A percentile compares a stretch with the other conserved stretches of the same genome.
These are phyloP conservation scores for Wallacemonas rigidus DNA, from an alignment of 208 protist species.

Conservation along the genomic window DNA sequence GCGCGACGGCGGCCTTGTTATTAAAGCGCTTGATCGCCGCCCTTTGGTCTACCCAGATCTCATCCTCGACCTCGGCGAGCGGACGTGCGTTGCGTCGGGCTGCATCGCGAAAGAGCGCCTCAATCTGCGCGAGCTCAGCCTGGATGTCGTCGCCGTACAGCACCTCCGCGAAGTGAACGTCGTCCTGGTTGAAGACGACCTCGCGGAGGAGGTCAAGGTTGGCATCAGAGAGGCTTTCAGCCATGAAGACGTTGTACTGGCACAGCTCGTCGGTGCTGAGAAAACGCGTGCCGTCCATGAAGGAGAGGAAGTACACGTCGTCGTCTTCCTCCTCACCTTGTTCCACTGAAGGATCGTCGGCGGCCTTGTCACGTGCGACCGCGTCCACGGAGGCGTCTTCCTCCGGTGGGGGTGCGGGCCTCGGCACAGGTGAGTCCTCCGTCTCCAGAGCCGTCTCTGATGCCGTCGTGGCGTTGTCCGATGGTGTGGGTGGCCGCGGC, in stretches of 20 bases:
- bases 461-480: constrained; percentile 12
- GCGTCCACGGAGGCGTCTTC: too few relatives aligned
- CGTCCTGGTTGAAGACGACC: constrained; percentile 70
- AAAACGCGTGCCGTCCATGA: constrained; percentile 78
- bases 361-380: neutral
- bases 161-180: constrained; percentile 80
- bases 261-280: constrained; percentile 57
- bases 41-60: constrained; percentile 31
- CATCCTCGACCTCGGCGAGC: constrained; percentile 23
- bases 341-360: neutral
- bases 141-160: constrained; percentile 82
- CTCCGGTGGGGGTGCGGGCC: neutral
- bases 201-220: constrained; percentile 65
- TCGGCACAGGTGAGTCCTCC: neutral
- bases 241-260: constrained; percentile 75
- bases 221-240: constrained; percentile 70
- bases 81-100: constrained; percentile 19
- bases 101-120: constrained; percentile 26
- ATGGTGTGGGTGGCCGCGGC: constrained; percentile 10
- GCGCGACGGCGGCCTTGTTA: constrained; percentile 35
- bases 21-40: constrained; percentile 47
- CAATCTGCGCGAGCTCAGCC: constrained; percentile 31
- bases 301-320: constrained; percentile 61
- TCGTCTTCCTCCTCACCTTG: constrained; percentile 1
- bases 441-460: constrained; percentile 7